Evolutionary conservation across 2,329 filamentous ascomycete genomes (phyloP).

Genomic region (Cadophora gregata): DNA sequence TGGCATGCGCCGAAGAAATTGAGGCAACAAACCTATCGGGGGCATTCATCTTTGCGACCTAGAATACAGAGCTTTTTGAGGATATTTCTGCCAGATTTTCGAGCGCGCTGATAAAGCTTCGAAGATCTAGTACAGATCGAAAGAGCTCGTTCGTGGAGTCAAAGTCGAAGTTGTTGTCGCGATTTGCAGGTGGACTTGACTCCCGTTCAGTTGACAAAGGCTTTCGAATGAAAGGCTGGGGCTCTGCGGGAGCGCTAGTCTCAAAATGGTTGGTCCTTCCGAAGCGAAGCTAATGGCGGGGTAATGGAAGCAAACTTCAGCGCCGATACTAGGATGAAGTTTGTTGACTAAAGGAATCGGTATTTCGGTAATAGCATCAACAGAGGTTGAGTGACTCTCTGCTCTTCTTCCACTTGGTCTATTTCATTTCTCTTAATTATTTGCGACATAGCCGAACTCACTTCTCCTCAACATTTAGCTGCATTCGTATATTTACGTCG

Average conservation of each 20-base stretch:
- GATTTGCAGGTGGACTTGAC: neutral
- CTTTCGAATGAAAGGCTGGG: conserved; percentile 16
- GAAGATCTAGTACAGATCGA: neutral
- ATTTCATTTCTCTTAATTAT: neutral
- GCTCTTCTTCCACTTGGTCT: neutral
- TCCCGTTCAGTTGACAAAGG: neutral
- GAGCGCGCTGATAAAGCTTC: neutral
- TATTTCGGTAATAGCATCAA: neutral
- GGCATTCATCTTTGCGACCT: conserved; percentile 54
- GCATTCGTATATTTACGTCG: neutral
- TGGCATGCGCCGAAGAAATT: neutral
- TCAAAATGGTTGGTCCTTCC: neutral
- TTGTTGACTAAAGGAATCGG: neutral
- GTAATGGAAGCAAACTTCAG: conserved; percentile 1
- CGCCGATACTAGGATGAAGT: neutral
- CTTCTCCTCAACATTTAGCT: neutral
- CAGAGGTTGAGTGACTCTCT: too few species aligned
- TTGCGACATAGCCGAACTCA: neutral
- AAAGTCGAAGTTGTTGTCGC: conserved; percentile 9
- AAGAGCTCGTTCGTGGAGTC: neutral
- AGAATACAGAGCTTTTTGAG: conserved; percentile 4
- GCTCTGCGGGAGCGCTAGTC: conserved; percentile 35
- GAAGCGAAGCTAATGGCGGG: conserved; percentile 8
- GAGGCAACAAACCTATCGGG: conserved; percentile 54
- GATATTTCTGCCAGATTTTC: neutral